Evolutionary conservation across 345 rosid species (phyloP).

Genomic region (Eucalyptus lansdowneana): DNA sequence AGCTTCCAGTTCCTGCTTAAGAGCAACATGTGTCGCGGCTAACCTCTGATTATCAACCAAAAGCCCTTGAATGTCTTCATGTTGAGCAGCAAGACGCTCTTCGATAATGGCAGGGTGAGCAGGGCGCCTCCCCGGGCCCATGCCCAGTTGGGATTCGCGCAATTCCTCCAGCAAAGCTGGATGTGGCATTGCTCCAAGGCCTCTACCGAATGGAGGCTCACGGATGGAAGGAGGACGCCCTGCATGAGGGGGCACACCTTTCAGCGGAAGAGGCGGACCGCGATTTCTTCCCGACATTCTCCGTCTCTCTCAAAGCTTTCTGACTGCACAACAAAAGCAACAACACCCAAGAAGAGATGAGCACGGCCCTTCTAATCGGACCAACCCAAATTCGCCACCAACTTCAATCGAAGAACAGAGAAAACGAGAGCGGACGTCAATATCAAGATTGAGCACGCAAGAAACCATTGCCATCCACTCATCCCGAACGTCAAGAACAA

Average conservation of each 20-base stretch:
- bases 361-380: neutral
- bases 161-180: constrained; percentile 48
- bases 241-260: constrained; percentile 29
- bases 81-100: constrained; percentile 67
- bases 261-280: constrained; percentile 19
- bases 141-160: constrained; percentile 46
- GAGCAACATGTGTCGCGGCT: constrained; percentile 88
- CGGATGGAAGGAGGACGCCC: constrained; percentile 40
- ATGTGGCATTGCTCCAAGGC: constrained; percentile 39
- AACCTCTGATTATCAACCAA: constrained; percentile 79
- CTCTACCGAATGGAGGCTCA: constrained; percentile 43
- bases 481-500: neutral
- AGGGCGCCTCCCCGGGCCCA: constrained; percentile 54
- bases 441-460: neutral
- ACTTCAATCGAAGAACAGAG: neutral
- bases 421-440: neutral
- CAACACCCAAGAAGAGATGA: neutral
- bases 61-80: constrained; percentile 82
- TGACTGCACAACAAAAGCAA: neutral
- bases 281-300: constrained; percentile 31
- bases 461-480: neutral
- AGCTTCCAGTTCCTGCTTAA: constrained; percentile 87
- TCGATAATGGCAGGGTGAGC: constrained; percentile 55
- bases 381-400: neutral
- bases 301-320: neutral